Evolutionary conservation across 2,329 filamentous ascomycete species (phyloP).

Genomic region (Pseudocercospora vitis): DNA sequence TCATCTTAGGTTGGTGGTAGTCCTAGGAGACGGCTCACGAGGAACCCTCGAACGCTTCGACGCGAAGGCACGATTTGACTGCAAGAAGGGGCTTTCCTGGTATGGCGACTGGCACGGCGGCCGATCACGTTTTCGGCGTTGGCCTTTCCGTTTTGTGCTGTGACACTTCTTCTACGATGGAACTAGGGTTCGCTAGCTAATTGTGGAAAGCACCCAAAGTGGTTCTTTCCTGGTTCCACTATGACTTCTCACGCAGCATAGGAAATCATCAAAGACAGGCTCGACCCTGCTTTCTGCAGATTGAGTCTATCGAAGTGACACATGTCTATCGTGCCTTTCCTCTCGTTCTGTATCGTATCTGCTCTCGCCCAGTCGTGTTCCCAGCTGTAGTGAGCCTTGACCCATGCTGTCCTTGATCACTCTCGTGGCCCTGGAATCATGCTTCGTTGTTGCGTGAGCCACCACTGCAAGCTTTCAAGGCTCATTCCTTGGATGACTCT

Average conservation of each 20-base stretch:
- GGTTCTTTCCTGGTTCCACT: background rate
- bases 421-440: too few relatives aligned
- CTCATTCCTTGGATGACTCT: too few relatives aligned
- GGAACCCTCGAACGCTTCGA: background rate
- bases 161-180: background rate
- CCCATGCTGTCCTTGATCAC: too few relatives aligned
- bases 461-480: too few relatives aligned
- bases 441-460: too few relatives aligned
- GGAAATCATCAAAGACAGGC: background rate
- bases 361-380: background rate
- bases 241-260: background rate
- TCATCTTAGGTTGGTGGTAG: background rate
- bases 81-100: background rate
- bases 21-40: background rate
- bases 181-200: too few relatives aligned
- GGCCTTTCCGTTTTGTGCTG: background rate
- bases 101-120: background rate
- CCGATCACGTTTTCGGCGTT: background rate
- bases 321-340: background rate
- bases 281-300: background rate
- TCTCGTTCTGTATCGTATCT: background rate
- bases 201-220: background rate
- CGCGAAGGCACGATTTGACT: constrained; percentile 2
- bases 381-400: too few relatives aligned
- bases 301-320: constrained; percentile 7